Base-by-base conservation (phyloP, 306 rosid genomes). In the Rosa rugosa region DNA sequence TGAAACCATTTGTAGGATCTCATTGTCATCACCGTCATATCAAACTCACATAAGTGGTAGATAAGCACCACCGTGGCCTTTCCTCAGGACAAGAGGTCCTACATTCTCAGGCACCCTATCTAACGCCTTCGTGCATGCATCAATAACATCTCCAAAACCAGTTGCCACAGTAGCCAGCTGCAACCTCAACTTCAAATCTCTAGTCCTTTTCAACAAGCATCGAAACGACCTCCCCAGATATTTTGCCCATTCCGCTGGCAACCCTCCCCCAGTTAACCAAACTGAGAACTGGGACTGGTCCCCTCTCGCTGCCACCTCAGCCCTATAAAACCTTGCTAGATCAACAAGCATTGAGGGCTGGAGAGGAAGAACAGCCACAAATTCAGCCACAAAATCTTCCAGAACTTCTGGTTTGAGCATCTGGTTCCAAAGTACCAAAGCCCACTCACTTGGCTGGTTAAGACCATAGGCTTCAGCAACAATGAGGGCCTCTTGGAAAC, bases 191-290 rank as follows among this genome's bases (percentile, higher is more conserved):
- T 88, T 90, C 87, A 92, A 80, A 88, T 92, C 99, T 77, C 97
- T 86, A 13, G 99, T 95, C 83, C 97, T 89, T 82, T 82, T 95
- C 84, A 95, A 71, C 80, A 95, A 85, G 87, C 98, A 92, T 84
- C 99, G 84, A 83, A 91, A 88, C 40, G 99, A 95, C 85, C 98
- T 90, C 65, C 91, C 98, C 84, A 92, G 81, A 83, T 95, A 91
- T 75, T 95, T 95, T 45, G 94, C 94, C 99, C 99, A 95, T 57
- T 95, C 98, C 46, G 98, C 98, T 10, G 99, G 98, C 88, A 95
- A 81, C 51, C 98, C 99, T 74, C 97, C 99, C 49, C 97, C 99
- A 0, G 97, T 92, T 77, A 94, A 93, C 99, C 99, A 95, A 80
- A 92, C 97, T 17, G 99, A 92, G 88, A 95, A 92, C 78, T 95